phyloP scores from a whole-genome alignment of 2,329 filamentous ascomycete species.

The Trichoderma koningii region DNA sequence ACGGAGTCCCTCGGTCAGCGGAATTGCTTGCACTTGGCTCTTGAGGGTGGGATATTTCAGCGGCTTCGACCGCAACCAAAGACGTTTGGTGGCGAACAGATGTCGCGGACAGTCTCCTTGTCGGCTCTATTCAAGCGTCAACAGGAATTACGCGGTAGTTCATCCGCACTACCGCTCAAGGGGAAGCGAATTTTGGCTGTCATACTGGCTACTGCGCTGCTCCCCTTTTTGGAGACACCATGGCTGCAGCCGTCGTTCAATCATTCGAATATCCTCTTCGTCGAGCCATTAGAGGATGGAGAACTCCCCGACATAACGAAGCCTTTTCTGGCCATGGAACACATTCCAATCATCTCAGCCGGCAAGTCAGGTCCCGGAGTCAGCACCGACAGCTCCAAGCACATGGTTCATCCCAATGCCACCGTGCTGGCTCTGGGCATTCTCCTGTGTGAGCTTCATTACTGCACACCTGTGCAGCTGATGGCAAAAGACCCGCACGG shows the following conservation, averaged over 20 bases:
- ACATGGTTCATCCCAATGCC: constrained; percentile 9
- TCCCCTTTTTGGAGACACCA: constrained; percentile 10
- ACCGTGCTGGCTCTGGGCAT: constrained; percentile 11
- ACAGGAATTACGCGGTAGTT: constrained; percentile 4
- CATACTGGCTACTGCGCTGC: constrained; percentile 4
- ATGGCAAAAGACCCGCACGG: background rate
- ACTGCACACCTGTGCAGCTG: constrained; percentile 7
- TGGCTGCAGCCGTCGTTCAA: constrained; percentile 16
- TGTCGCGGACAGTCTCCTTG: constrained; percentile 12
- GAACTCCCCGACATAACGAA: constrained; percentile 14
- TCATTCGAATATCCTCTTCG: constrained; percentile 4
- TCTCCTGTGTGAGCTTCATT: constrained; percentile 18
- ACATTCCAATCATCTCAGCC: constrained; percentile 8
- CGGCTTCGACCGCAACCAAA: constrained; percentile 15
- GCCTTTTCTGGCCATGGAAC: constrained; percentile 14
- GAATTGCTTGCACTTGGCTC: constrained; percentile 18
- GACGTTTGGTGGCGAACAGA: constrained; percentile 10
- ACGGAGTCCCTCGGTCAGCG: constrained; percentile 16
- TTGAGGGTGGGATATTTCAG: constrained; percentile 13
- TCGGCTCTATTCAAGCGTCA: constrained; percentile 13
- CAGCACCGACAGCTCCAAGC: background rate
- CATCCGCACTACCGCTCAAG: background rate
- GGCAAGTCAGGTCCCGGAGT: background rate
- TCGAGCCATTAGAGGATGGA: constrained; percentile 2
- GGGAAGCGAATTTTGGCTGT: constrained; percentile 15